A percentile compares a stretch with the other conserved stretches of the same genome.
These are phyloP conservation scores for Phytophthora pisi DNA, from an alignment of 352 stramenopile genomes.

Conservation along the genomic window DNA sequence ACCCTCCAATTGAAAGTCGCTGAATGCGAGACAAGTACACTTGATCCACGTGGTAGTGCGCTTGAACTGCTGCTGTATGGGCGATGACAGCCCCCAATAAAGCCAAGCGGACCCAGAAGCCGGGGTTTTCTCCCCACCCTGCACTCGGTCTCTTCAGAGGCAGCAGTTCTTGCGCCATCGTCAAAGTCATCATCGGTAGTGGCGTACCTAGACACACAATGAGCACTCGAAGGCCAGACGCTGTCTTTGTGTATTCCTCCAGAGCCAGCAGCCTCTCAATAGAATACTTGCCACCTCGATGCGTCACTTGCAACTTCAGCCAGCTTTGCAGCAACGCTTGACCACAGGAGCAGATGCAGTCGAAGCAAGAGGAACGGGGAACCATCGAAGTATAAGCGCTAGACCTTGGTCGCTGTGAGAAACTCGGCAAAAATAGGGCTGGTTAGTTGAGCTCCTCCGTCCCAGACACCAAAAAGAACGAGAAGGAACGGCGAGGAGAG, in stretches of 20 bases:
- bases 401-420: no score
- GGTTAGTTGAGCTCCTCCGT: neutral
- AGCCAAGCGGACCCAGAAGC: conserved; percentile 5
- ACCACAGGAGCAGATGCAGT: neutral
- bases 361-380: neutral
- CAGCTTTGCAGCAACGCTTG: neutral
- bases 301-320: neutral
- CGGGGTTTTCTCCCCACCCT: conserved; percentile 9
- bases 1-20: neutral
- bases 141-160: conserved; percentile 5
- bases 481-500: no score
- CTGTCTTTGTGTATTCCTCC: neutral
- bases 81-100: neutral
- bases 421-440: neutral
- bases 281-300: conserved; percentile 3
- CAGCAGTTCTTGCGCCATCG: conserved; percentile 3
- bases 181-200: conserved; percentile 4
- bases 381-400: no score
- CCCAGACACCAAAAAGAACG: neutral
- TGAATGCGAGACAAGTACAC: neutral
- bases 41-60: conserved; percentile 2
- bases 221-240: neutral
- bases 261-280: conserved; percentile 1
- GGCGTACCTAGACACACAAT: conserved; percentile 7
- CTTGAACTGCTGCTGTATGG: conserved; percentile 2